Evolutionary conservation across 2,329 filamentous ascomycete species (phyloP).

Genomic region (Cladophialophora bantiana): DNA sequence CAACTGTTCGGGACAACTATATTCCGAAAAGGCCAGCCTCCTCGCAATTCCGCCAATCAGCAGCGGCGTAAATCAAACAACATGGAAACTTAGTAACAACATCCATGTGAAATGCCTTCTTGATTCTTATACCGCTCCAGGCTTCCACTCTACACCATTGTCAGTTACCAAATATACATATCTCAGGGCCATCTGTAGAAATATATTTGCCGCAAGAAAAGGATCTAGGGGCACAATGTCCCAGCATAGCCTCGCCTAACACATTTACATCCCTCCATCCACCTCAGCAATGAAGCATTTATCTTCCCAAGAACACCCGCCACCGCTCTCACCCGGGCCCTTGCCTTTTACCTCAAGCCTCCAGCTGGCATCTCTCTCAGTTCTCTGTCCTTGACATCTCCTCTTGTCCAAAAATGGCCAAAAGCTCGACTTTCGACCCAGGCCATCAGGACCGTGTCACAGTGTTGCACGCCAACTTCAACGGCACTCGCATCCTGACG

Average conservation of each 20-base stretch:
- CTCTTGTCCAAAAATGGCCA: slow-evolving; percentile 19
- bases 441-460: slow-evolving; percentile 72
- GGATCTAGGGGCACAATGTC: neutral
- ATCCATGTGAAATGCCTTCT: neutral
- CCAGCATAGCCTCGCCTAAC: neutral
- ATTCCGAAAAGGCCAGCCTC: neutral
- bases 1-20: slow-evolving; percentile 8
- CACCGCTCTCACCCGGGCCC: neutral
- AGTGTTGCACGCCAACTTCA: slow-evolving; percentile 87
- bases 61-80: neutral
- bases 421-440: slow-evolving; percentile 51
- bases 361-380: neutral
- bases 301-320: neutral
- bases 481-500: slow-evolving; percentile 89
- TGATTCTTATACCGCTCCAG: neutral
- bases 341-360: neutral
- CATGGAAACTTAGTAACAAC: neutral
- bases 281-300: slow-evolving; percentile 3
- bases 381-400: neutral
- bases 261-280: neutral
- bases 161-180: neutral
- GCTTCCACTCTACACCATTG: neutral
- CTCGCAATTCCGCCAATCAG: slow-evolving; percentile 13
- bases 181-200: neutral
- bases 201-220: neutral